Evolutionary conservation across 2,329 filamentous ascomycete genomes (phyloP), one percentile per base, ranked within the genome.

Genomic region (Hymenoscyphus infarciens): DNA sequence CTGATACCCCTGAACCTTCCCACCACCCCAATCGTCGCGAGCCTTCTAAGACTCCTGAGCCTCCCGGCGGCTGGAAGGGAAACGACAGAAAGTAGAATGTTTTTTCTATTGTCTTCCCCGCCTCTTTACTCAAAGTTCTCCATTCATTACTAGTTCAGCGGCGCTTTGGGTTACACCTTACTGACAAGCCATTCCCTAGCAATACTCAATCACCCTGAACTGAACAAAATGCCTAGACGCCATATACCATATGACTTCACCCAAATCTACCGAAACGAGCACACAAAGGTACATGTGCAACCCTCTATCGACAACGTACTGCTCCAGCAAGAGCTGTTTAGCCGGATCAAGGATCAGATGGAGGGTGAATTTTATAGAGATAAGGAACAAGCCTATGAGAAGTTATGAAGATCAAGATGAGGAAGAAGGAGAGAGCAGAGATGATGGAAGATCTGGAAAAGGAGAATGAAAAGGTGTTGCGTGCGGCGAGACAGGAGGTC

Each of bases 261-360:
- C 1, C 4, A 38, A 8, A 10, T 11, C 19, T 22, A 52, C 7
- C 3, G 19, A 13, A 52, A 22, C n/a, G 3, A 13, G 19, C 45
- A 52, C 19, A 22, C 19, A 15, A 15, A 15, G 3, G 1, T 3
- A 16, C 35, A 38, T 15, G 35, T 38, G 35, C 13, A n/a, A 27
- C 53, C 53, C 25, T 27, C 22, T 25, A 16, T 33, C 27, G 27
- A 55, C 53, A 55, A 55, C 25, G 25, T 55, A 15, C 15, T 2
- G 8, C 3, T 39, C 56, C 39, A 52, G 5, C 39, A 52, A 19
- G 25, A 59, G 25, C 57, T 59, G 38, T 49, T 11, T 5, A 29
- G 42, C 42, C 52, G 7, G 27, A 25, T 59, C 16, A 59, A 59
- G 31, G 25, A 22, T 19, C 38, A 59, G n/a, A 31, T 59, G 27